Base-by-base conservation (phyloP, 768 basidiomycete species). In the Termitomyces sp. region DNA sequence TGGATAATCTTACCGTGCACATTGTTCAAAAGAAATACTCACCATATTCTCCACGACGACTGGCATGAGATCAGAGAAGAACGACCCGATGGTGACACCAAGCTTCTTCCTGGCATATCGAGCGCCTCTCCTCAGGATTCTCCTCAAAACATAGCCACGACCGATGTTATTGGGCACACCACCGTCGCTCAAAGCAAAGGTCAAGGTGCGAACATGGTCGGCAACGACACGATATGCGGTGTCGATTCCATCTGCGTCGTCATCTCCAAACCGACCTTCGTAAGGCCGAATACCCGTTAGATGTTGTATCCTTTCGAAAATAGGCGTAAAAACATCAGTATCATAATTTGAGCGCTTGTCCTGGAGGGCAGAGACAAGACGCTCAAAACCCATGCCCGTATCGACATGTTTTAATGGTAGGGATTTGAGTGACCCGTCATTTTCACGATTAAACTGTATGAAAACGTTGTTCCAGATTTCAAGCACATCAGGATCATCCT, bases 391-490 rank as follows among this genome's bases (percentile, higher is more conserved):
- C 95, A 99, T 95, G 53, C 97, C 97, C 6, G 97, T 99, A 70
- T 99, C 97, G 62, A 99, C 91, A 66, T 99, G 97, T 73, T 95
- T 94, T 34, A 88, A 84, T 27, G 97, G 97, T 15, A 99, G 82
- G 1, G 83, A 60, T 54, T 82, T 85, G 16, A 99, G 81, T 20
- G 87, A 84, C 42, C 91, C 89, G 58, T 95, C 91, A 46, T 85
- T 83, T 72, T 98, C 96, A 49, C 97, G 91, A 71, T 99, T 98
- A 78, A 91, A 99, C 68, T 98, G 95, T 69, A 99, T 98, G 71
- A 98, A 99, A 58, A 99, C 97, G 70, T 97, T 98, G 78, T 99
- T 99, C 97, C 97, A 99, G 65, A 99, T 95, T 73, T 96, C 94
- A 58, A 99, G 82, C 8, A 99, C 97, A 62, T 95, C 88, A 1